Percentiles rank a stretch among this genome's conserved stretches.
Conservation (phyloP, 2,329 filamentous ascomycete species). For the Peltaster fructicola region DNA sequence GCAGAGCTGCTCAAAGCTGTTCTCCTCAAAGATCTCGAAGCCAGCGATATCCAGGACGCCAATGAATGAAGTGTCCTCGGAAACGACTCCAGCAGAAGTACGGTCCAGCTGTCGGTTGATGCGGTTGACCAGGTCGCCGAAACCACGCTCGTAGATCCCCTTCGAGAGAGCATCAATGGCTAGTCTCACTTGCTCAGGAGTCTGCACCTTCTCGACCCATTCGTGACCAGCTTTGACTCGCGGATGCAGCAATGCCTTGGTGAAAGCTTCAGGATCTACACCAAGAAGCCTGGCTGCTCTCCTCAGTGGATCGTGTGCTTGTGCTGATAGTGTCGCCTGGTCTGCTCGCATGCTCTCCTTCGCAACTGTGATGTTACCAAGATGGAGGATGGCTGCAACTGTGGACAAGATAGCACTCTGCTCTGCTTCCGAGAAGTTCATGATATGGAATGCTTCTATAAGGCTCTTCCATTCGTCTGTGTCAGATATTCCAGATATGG, state of each 20-base stretch:
- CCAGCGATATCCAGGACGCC: slow-evolving; percentile 97
- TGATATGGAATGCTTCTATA: slow-evolving; percentile 83
- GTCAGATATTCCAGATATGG: slow-evolving; percentile 80
- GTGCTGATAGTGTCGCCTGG: slow-evolving; percentile 65
- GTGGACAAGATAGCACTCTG: slow-evolving; percentile 71
- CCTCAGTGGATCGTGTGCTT: slow-evolving; percentile 56
- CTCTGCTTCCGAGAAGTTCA: slow-evolving; percentile 79
- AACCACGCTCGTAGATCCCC: slow-evolving; percentile 92
- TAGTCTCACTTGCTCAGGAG: slow-evolving; percentile 84
- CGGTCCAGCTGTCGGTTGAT: slow-evolving; percentile 87
- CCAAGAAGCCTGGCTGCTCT: slow-evolving; percentile 72
- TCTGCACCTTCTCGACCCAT: slow-evolving; percentile 98
- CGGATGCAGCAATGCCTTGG: slow-evolving; percentile 77
- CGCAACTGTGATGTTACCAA: slow-evolving; percentile 78
- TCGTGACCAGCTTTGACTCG: slow-evolving; percentile 89
- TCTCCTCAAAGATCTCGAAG: slow-evolving; percentile 96
- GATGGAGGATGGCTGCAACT: slow-evolving; percentile 76
- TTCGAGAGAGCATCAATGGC: slow-evolving; percentile 83
- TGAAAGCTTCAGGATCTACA: slow-evolving; percentile 67
- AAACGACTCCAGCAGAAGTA: slow-evolving; percentile 46
- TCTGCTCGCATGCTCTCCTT: slow-evolving; percentile 85
- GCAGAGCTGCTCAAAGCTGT: slow-evolving; percentile 97
- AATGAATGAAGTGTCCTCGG: slow-evolving; percentile 88
- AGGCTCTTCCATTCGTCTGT: slow-evolving; percentile 74
- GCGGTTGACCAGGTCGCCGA: slow-evolving; percentile 76